These are phyloP conservation scores for Elaeagnus macrophylla DNA, from an alignment of 306 rosid species.

Conservation along the genomic window DNA sequence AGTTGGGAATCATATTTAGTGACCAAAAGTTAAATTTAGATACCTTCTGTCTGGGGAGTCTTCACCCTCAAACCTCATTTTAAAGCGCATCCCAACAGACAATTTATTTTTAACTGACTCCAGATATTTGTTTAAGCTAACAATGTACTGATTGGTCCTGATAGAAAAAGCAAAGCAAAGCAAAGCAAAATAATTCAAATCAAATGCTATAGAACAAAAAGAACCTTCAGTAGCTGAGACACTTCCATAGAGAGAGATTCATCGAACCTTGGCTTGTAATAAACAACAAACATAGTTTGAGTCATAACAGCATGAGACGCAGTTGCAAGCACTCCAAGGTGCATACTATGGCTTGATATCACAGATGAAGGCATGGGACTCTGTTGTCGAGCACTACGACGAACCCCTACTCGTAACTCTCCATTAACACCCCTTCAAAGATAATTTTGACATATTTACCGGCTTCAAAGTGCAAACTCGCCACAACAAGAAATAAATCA, in stretches of 20 bases:
- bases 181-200: no score
- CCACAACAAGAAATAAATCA: neutral
- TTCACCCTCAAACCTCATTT: conserved; percentile 83
- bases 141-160: conserved; percentile 78
- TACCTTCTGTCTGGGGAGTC: conserved; percentile 87
- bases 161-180: conserved; percentile 5
- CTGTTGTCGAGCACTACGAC: conserved; percentile 62
- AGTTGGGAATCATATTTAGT: neutral
- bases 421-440: conserved; percentile 55
- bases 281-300: conserved; percentile 50
- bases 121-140: conserved; percentile 59
- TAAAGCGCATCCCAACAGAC: conserved; percentile 68
- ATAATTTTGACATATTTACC: no score
- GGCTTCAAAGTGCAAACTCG: no score
- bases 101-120: conserved; percentile 49
- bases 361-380: conserved; percentile 74
- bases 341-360: conserved; percentile 88
- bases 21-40: neutral
- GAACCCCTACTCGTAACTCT: conserved; percentile 66
- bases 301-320: conserved; percentile 70
- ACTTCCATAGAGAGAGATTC: neutral
- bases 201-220: neutral
- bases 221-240: neutral
- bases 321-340: conserved; percentile 84
- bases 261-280: conserved; percentile 75